Conservation (phyloP, 2,329 filamentous ascomycete genomes). For the Periglandula ipomoeae region DNA sequence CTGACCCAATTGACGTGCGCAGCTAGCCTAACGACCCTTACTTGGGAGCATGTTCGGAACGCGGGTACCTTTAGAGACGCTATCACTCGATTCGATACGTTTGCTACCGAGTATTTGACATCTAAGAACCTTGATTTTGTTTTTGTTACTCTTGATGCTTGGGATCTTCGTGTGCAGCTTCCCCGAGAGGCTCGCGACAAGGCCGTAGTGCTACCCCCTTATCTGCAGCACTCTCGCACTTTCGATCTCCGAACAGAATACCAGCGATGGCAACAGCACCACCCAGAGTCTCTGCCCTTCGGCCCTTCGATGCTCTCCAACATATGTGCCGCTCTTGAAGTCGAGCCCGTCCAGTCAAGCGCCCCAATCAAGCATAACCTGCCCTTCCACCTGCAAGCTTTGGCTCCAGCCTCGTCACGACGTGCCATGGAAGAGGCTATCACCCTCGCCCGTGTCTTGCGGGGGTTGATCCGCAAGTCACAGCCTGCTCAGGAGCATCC, state of each 20-base stretch:
- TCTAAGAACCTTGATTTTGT: constrained; percentile 93
- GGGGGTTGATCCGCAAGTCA: constrained; percentile 90
- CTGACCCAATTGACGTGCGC: constrained; percentile 13
- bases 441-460: constrained; percentile 83
- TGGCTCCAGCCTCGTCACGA: constrained; percentile 89
- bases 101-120: constrained; percentile 83
- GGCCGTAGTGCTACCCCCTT: constrained; percentile 89
- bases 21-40: constrained; percentile 96
- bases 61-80: constrained; percentile 96
- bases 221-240: constrained; percentile 93
- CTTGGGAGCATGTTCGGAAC: constrained; percentile 97
- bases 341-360: constrained; percentile 94
- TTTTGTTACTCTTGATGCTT: constrained; percentile 96
- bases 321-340: constrained; percentile 95
- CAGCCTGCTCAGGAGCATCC: constrained; percentile 89
- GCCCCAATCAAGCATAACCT: constrained; percentile 98
- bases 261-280: constrained; percentile 96
- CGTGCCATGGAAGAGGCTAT: constrained; percentile 97
- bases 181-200: constrained; percentile 97
- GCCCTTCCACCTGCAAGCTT: constrained; percentile 91
- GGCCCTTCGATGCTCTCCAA: constrained; percentile 92
- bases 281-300: constrained; percentile 94
- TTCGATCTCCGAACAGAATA: constrained; percentile 97
- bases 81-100: constrained; percentile 88
- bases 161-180: constrained; percentile 96